These are phyloP conservation scores for Coemansia sp. DNA, from an alignment of 192 early-diverging fungal species.

Conservation along the genomic window DNA sequence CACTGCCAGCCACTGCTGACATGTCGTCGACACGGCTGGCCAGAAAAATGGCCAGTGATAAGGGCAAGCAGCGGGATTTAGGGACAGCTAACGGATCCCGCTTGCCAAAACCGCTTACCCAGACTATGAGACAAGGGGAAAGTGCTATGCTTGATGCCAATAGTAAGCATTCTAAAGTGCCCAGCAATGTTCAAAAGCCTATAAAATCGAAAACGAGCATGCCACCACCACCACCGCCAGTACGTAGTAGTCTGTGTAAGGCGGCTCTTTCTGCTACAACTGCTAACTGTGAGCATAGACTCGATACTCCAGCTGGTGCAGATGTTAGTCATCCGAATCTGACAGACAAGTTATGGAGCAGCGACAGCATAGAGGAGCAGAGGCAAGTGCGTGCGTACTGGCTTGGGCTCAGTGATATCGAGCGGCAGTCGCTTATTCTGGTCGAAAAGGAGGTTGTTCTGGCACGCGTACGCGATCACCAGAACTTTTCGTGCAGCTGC, in stretches of 20 bases:
- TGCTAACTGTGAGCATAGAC: no score
- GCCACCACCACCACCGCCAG: neutral
- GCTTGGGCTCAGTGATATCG: conserved; percentile 26
- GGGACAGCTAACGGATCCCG: neutral
- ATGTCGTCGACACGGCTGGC: conserved; percentile 27
- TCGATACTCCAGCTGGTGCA: neutral
- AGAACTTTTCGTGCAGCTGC: conserved; percentile 49
- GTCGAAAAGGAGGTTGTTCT: conserved; percentile 41
- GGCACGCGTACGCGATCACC: conserved; percentile 44
- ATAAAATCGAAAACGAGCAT: no score
- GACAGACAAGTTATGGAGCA: conserved; percentile 16
- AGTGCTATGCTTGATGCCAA: no score
- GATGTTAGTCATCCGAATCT: neutral
- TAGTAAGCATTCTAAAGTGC: no score
- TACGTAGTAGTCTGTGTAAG: neutral
- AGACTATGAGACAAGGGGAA: no score
- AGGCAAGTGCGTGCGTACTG: conserved; percentile 39
- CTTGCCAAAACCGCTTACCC: neutral
- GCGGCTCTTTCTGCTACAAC: neutral
- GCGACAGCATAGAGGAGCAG: conserved; percentile 27
- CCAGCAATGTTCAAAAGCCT: no score
- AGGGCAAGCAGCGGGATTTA: conserved; percentile 7
- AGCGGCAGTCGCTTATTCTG: conserved; percentile 30
- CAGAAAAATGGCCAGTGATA: conserved; percentile 27
- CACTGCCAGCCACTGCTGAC: neutral